Evolutionary conservation across 306 rosid species (phyloP), one percentile per base, ranked within the genome.

Genomic region (Mimosa bimucronata): DNA sequence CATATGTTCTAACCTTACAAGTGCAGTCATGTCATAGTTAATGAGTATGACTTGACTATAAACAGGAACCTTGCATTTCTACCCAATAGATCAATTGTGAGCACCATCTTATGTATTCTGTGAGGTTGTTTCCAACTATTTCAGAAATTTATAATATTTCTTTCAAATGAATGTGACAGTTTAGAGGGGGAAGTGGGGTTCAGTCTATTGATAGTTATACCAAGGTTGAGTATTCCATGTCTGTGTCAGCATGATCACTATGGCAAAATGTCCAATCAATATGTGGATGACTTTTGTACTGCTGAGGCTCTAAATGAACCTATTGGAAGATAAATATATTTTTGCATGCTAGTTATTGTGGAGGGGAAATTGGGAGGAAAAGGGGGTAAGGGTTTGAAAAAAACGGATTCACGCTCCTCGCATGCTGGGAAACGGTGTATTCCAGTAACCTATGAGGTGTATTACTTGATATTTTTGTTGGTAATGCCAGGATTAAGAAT

Each of bases 271-370:
- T 40, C 77, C 64, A 42, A 65, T 64, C 37, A 30, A 30, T 65
- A 71, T 44, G 31, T 29, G 55, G 64, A 44, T 25, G 30, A 57
- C 28, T 13, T 58, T 2, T 21, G 11, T 60, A 30, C 45, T 68
- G 48, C 31, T 28, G 64, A n/a, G 77, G 48, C 44, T 16, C 37
- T 57, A 26, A 58, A 79, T 52, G 28, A 71, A 73, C 68, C 53
- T 1, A 29, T 10, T 15, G 34, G 34, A 77, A 13, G 73, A 77
- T 64, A 55, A 11, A 25, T 62, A 28, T 44, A 65, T 44, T 16
- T 66, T 46, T 66, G 74, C 52, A 66, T 48, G 16, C 80, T 77
- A 76, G 23, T 60, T 46, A 46, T 78, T 68, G 76, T 62, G 21
- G 21, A 28, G 41, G 23, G 68, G 41, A 14, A 62, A 5, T 28